Evolutionary conservation across 441 rosid species (phyloP).

Genomic region (Mallotus japonicus): DNA sequence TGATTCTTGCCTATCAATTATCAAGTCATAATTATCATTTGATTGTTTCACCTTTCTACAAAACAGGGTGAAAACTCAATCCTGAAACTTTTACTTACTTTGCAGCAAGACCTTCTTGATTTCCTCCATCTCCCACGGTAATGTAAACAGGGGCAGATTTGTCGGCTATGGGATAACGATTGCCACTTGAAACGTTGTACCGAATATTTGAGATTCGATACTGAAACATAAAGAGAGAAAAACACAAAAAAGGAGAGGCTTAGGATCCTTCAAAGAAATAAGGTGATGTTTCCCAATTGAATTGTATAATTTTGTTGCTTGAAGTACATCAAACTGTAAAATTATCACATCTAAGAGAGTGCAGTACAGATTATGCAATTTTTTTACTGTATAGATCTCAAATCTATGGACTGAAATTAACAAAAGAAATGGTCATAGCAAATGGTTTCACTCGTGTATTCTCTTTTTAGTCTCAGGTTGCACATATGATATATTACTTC

Average conservation of each 20-base stretch:
- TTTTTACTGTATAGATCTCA: neutral
- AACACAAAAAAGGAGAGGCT: neutral
- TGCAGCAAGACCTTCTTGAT: slow-evolving; percentile 91
- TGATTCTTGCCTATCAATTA: neutral
- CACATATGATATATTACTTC: neutral
- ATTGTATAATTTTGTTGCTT: neutral
- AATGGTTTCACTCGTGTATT: neutral
- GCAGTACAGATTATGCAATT: neutral
- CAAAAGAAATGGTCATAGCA: neutral
- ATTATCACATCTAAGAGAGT: neutral
- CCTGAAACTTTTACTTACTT: slow-evolving; percentile 42
- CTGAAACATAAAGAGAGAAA: slow-evolving; percentile 35
- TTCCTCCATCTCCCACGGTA: slow-evolving; percentile 96
- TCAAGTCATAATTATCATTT: neutral
- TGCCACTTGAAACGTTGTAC: slow-evolving; percentile 68
- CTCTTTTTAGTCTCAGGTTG: neutral
- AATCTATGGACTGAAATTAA: neutral
- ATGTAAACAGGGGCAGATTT: slow-evolving; percentile 81
- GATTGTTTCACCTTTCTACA: neutral
- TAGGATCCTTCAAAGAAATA: neutral
- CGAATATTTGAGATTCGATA: slow-evolving; percentile 75
- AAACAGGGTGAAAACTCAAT: neutral
- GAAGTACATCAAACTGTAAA: neutral
- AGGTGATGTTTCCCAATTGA: neutral
- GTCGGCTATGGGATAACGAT: slow-evolving; percentile 62